Conservation (phyloP, 305 asterid species). For the Fraxinus albicans region DNA sequence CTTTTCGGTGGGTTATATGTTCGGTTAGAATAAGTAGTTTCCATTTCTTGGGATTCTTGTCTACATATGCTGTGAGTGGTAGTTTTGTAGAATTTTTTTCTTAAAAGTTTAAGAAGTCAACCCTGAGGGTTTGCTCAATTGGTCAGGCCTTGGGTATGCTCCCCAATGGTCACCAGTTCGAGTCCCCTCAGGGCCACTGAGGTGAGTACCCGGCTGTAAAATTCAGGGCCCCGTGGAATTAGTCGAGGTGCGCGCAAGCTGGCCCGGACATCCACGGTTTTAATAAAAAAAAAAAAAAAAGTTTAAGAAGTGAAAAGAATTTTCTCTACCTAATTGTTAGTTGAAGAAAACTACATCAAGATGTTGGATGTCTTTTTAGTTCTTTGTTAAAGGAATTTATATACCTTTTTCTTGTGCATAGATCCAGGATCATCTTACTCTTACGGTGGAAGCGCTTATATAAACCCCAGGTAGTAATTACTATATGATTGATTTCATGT, state of each 20-base stretch:
- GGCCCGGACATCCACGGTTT: too few species aligned
- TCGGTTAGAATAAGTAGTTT: not conserved
- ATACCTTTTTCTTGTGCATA: not conserved
- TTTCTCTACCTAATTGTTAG: not conserved
- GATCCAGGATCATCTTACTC: not conserved
- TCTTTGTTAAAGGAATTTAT: not conserved
- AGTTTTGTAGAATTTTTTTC: slow-evolving; percentile 9
- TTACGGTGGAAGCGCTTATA: not conserved
- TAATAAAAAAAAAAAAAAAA: too few species aligned
- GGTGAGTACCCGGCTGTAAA: too few species aligned
- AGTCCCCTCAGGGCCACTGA: too few species aligned
- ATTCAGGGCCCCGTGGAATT: too few species aligned
- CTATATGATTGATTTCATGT: not conserved
- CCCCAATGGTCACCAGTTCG: too few species aligned
- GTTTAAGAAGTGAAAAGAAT: not conserved
- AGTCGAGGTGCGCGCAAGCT: too few species aligned
- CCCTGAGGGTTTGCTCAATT: too few species aligned
- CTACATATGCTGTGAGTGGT: not conserved
- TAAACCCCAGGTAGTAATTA: not conserved
- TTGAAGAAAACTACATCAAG: slow-evolving; percentile 3
- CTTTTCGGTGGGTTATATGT: not conserved
- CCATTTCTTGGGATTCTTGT: not conserved
- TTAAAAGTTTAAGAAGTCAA: not conserved
- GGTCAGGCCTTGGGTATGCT: too few species aligned
- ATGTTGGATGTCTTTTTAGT: not conserved